Percentiles rank a stretch among this genome's conserved stretches.
Conservation (phyloP, 2,329 filamentous ascomycete genomes). For the Hymenoscyphus infarciens region DNA sequence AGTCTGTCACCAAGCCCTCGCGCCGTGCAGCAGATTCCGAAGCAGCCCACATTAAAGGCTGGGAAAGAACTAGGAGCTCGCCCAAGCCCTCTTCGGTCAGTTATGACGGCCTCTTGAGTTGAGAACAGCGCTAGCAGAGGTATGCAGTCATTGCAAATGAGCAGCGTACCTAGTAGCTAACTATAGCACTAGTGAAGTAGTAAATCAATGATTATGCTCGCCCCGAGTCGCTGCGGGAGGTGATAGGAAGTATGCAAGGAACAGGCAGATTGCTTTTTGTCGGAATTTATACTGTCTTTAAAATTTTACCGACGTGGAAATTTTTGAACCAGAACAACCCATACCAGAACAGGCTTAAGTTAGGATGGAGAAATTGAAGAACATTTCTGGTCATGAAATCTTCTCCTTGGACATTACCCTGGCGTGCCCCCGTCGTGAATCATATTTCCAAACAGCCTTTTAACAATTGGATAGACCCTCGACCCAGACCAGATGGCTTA, state of each 20-base stretch:
- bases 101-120: slow-evolving; percentile 51
- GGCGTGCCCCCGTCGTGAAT: too few species aligned
- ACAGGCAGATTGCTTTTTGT: slow-evolving; percentile 21
- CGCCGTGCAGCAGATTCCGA: slow-evolving; percentile 44
- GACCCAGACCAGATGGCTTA: too few species aligned
- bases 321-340: neutral
- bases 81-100: slow-evolving; percentile 65
- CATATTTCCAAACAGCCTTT: too few species aligned
- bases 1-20: slow-evolving; percentile 42
- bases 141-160: slow-evolving; percentile 10
- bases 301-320: neutral
- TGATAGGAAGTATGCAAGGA: slow-evolving; percentile 12
- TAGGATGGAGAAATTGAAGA: slow-evolving; percentile 7
- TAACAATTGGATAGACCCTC: too few species aligned
- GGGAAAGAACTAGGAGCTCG: slow-evolving; percentile 41
- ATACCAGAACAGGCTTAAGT: neutral
- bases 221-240: slow-evolving; percentile 12
- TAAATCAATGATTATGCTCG: slow-evolving; percentile 14
- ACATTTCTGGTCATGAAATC: neutral
- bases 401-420: neutral
- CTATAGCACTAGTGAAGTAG: slow-evolving; percentile 7
- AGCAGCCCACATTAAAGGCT: slow-evolving; percentile 36
- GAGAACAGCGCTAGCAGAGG: slow-evolving; percentile 27
- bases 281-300: slow-evolving; percentile 16
- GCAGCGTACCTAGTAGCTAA: slow-evolving; percentile 10